A percentile compares a stretch with the other conserved stretches of the same genome.
Conservation (phyloP, 2,329 filamentous ascomycete species). For the Beauveria caledonica region DNA sequence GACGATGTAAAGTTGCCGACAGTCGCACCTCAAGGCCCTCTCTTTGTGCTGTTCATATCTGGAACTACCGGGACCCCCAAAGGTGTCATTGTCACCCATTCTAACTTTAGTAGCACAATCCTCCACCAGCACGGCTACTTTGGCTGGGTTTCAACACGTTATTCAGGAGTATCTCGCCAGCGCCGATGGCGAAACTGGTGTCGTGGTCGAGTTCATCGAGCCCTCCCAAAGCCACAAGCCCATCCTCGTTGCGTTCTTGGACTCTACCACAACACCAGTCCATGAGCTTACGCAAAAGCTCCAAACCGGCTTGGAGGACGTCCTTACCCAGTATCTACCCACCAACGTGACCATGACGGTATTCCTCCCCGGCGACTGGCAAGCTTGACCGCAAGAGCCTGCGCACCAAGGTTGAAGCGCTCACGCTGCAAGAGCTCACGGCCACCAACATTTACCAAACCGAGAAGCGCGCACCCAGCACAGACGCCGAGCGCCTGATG, state of each 20-base stretch:
- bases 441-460: neutral
- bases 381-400: slow-evolving; percentile 15
- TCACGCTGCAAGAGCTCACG: neutral
- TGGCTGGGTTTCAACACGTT: slow-evolving; percentile 5
- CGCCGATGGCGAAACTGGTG: neutral
- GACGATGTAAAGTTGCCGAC: neutral
- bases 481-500: neutral
- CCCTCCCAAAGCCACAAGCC: neutral
- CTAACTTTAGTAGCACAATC: slow-evolving; percentile 2
- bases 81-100: slow-evolving; percentile 16
- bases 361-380: slow-evolving; percentile 13
- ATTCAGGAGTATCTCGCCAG: neutral
- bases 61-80: slow-evolving; percentile 18
- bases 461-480: neutral
- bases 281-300: neutral
- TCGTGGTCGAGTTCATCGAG: slow-evolving; percentile 2
- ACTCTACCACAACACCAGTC: neutral
- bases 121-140: slow-evolving; percentile 11
- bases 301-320: slow-evolving; percentile 18
- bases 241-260: neutral
- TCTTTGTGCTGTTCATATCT: slow-evolving; percentile 17
- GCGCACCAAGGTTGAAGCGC: neutral
- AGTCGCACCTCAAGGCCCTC: neutral
- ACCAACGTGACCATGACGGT: slow-evolving; percentile 16
- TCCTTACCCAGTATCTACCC: slow-evolving; percentile 13